Percentiles rank a stretch among this genome's conserved stretches.
Evolutionary conservation across 2,329 filamentous ascomycete species (phyloP).

Genomic region (Paracamarosporium sp.): DNA sequence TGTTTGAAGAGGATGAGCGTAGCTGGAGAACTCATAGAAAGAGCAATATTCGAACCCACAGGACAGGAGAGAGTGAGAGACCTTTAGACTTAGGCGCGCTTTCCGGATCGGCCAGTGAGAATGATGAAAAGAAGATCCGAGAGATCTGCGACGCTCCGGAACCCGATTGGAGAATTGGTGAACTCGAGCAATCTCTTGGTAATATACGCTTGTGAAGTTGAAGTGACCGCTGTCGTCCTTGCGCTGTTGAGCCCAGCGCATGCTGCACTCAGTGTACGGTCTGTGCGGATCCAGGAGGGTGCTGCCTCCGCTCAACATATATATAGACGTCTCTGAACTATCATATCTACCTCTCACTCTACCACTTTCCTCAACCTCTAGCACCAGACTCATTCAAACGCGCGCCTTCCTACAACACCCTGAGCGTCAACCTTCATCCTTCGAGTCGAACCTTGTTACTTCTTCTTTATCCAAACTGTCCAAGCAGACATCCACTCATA

Average conservation of each 20-base stretch:
- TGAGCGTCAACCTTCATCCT: no score
- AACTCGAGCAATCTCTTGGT: not conserved
- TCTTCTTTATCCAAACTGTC: no score
- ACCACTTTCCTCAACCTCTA: no score
- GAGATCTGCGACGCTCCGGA: slow-evolving; percentile 1
- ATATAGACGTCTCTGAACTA: no score
- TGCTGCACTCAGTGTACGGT: not conserved
- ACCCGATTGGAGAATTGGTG: not conserved
- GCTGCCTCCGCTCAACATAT: no score
- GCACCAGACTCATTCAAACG: no score
- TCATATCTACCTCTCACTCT: no score
- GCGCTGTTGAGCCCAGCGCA: not conserved
- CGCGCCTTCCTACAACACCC: no score
- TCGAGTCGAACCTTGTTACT: no score
- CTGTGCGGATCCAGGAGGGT: no score
- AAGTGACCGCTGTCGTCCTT: not conserved
- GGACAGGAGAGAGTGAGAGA: not conserved
- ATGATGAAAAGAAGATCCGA: slow-evolving; percentile 2
- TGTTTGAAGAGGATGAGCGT: not conserved
- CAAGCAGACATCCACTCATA: no score
- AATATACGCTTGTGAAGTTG: not conserved
- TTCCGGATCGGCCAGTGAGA: not conserved
- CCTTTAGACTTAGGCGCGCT: slow-evolving; percentile 1
- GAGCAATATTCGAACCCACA: not conserved
- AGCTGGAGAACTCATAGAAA: not conserved